Evolutionary conservation across 768 basidiomycete species (phyloP).

Genomic region (Exidia glandulosa): DNA sequence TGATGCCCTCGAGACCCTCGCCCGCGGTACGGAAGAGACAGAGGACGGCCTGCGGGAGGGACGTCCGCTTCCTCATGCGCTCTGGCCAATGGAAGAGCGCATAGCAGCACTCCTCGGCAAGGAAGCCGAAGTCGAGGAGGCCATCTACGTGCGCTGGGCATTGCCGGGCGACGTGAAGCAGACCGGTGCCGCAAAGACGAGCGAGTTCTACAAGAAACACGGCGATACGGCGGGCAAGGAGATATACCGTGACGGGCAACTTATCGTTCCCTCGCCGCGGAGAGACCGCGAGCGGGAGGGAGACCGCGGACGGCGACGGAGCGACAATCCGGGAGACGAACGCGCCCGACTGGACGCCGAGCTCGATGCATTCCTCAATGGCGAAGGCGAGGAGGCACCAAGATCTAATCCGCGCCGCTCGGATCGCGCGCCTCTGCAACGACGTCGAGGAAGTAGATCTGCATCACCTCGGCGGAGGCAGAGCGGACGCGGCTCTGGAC

Average conservation of each 20-base stretch:
- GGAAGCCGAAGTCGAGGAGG: constrained; percentile 54
- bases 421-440: neutral
- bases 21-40: constrained; percentile 23
- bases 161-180: constrained; percentile 62
- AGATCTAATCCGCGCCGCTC: neutral
- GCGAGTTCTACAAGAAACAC: constrained; percentile 71
- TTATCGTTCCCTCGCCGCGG: neutral
- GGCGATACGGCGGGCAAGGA: constrained; percentile 57
- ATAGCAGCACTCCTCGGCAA: constrained; percentile 62
- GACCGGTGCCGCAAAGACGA: constrained; percentile 58
- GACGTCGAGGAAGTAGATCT: constrained; percentile 8
- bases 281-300: neutral
- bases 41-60: constrained; percentile 38
- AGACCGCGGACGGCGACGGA: neutral
- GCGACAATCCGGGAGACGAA: neutral
- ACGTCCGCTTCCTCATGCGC: constrained; percentile 55
- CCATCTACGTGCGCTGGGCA: constrained; percentile 70
- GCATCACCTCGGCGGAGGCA: constrained; percentile 11
- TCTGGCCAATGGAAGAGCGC: constrained; percentile 75
- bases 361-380: constrained; percentile 48
- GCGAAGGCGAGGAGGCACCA: neutral
- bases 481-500: constrained; percentile 18
- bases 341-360: constrained; percentile 29
- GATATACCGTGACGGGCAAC: neutral
- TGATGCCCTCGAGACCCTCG: constrained; percentile 5